Percentiles rank a stretch among this genome's conserved stretches.
Evolutionary conservation across 1,284 basidiomycete genomes (phyloP).

Genomic region (Heterobasidion irregulare): DNA sequence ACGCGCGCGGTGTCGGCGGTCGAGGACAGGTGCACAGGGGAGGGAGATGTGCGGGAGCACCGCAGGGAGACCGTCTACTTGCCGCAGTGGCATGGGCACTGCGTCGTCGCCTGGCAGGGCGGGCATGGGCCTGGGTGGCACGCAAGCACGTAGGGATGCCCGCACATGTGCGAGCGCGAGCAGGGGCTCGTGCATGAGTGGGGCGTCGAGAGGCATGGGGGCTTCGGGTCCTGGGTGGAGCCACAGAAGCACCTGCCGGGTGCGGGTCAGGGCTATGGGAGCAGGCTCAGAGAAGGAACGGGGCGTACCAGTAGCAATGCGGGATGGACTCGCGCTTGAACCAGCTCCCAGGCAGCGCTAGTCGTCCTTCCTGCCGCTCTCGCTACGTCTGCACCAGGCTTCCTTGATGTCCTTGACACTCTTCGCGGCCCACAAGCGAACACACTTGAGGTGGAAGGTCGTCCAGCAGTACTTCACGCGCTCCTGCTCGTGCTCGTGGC

Average conservation of each 20-base stretch:
- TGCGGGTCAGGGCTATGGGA: neutral
- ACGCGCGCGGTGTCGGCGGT: too few species aligned
- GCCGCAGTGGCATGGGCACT: conserved; percentile 60
- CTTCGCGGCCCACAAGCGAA: conserved; percentile 70
- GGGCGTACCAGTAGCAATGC: conserved; percentile 54
- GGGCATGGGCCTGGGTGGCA: conserved; percentile 80
- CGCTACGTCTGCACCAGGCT: conserved; percentile 69
- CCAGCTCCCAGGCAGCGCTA: conserved; percentile 91
- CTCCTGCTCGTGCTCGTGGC: conserved; percentile 12
- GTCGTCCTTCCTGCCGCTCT: conserved; percentile 50
- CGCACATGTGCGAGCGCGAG: conserved; percentile 52
- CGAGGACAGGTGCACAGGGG: conserved; percentile 18
- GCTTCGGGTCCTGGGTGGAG: conserved; percentile 62
- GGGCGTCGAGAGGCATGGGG: conserved; percentile 63
- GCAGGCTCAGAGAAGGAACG: neutral
- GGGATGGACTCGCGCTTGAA: conserved; percentile 60
- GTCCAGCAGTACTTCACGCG: conserved; percentile 68
- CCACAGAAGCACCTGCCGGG: conserved; percentile 74
- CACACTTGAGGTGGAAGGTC: conserved; percentile 79
- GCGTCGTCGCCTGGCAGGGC: conserved; percentile 46
- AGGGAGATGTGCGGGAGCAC: conserved; percentile 35
- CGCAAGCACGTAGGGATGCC: conserved; percentile 62
- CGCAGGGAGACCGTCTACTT: conserved; percentile 52
- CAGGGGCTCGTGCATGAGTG: conserved; percentile 83
- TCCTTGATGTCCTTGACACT: conserved; percentile 71